Base-by-base conservation (phyloP, 2,329 filamentous ascomycete genomes). In the Tolypocladium guangdongense region DNA sequence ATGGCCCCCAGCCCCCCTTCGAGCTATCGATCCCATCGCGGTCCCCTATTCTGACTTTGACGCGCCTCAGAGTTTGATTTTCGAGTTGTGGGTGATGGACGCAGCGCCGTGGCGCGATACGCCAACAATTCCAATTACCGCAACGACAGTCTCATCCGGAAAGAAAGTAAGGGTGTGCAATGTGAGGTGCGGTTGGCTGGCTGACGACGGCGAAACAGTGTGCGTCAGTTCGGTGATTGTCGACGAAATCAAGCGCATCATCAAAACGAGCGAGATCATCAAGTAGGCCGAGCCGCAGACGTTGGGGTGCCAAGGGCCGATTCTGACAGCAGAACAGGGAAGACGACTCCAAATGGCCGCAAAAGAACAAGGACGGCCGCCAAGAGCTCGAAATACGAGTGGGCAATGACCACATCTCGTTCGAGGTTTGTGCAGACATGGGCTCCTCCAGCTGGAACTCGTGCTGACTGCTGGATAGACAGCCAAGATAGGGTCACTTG, bases 91-190 rank as follows among this genome's bases (percentile, higher is more conserved):
- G 90, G 90, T 52, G 93, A 99, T 68, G 93, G 93, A 51, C 84
- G 89, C 57, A 96, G 91, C 67, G 93, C 93, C 8, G 88, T 93
- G 51, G 90, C 92, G 35, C 86, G 93, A 72, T 99, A 99, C 74
- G 93, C 93, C 59, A 99, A 99, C 78, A 99, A 99, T 73, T 97
- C 92, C 54, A 99, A 99, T 74, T 99, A 99, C 74, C 86, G 93
- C 66, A 99, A 99, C 73, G 93, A 99, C 69, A 96, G 91, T 58
- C 76, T 99, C 62, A 99, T 99, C 67, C 87, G 93, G 60, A 99
- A 99, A 91, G 93, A 99, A 77, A 99, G 93, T 96, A 77, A 62
- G 90, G 71, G 7, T 18, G 8, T 4, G 43, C 5, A 18, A 32
- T 2, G 11, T 18, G 27, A 12, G 43, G 3, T 2, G 27, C 11